These are phyloP conservation scores for Marasmius fiardii DNA, from an alignment of 1,284 basidiomycete species.

Conservation along the genomic window DNA sequence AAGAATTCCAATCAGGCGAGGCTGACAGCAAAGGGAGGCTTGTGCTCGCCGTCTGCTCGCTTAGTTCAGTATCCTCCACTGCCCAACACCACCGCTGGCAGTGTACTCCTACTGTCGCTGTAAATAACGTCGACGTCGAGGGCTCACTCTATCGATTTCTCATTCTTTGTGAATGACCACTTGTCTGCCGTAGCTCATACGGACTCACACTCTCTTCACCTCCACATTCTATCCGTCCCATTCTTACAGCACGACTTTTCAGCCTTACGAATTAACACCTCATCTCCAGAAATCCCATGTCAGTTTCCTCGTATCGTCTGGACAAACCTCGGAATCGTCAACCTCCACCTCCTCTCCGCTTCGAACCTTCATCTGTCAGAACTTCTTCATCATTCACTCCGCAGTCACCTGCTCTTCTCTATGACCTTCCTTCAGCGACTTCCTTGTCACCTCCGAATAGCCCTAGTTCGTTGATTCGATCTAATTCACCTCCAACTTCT, in stretches of 20 bases:
- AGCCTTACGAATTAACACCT: too few species aligned
- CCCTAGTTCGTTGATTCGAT: conserved; percentile 45
- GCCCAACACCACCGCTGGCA: background rate
- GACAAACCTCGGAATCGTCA: conserved; percentile 61
- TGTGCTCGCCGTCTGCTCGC: background rate
- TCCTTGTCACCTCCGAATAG: conserved; percentile 33
- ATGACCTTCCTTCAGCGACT: conserved; percentile 66
- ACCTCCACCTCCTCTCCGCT: conserved; percentile 59
- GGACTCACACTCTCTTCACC: background rate
- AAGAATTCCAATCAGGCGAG: background rate
- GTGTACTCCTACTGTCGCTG: too few species aligned
- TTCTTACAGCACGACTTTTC: too few species aligned
- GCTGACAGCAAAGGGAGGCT: background rate
- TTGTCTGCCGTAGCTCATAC: background rate
- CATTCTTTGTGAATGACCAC: background rate
- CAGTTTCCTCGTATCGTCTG: conserved; percentile 57
- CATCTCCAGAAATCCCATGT: conserved; percentile 39
- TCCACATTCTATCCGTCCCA: background rate
- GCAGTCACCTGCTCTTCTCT: conserved; percentile 58
- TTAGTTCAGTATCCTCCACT: background rate
- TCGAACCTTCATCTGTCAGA: conserved; percentile 43
- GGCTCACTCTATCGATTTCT: background rate
- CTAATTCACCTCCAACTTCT: conserved; percentile 56
- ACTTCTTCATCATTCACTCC: conserved; percentile 39
- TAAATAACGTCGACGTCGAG: background rate